Conservation (phyloP, 1,284 basidiomycete species). For the Austroboletus novae-zelandiae region DNA sequence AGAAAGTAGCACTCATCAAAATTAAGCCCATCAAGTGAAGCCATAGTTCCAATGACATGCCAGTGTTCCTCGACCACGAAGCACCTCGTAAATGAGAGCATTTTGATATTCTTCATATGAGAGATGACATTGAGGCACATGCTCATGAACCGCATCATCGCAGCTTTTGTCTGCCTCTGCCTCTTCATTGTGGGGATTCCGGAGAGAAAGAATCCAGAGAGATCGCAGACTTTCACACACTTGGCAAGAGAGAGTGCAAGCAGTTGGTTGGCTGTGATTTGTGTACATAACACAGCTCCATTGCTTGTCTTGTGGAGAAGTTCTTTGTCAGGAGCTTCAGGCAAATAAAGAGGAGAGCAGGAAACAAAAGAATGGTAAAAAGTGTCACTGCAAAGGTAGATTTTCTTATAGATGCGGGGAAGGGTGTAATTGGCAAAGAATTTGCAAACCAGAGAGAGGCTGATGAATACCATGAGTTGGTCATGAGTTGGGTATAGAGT, state of each 20-base stretch:
- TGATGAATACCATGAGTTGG: constrained; percentile 2
- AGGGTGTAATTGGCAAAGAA: constrained; percentile 39
- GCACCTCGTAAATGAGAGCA: constrained; percentile 8
- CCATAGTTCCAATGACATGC: constrained; percentile 7
- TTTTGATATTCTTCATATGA: constrained; percentile 18
- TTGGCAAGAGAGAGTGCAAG: constrained; percentile 20
- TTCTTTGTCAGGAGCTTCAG: neutral
- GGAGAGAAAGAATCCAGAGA: too few relatives aligned
- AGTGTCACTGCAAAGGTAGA: constrained; percentile 26
- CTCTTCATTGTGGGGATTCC: too few relatives aligned
- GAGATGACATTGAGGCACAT: constrained; percentile 7
- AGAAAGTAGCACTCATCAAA: too few relatives aligned
- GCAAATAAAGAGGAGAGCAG: too few relatives aligned
- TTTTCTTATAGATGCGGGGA: constrained; percentile 35
- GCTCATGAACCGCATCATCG: neutral
- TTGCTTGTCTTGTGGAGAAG: neutral
- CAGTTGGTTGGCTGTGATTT: constrained; percentile 9
- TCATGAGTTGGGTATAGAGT: neutral
- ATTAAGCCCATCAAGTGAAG: constrained; percentile 11
- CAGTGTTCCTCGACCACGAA: constrained; percentile 15
- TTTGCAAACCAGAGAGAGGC: constrained; percentile 35
- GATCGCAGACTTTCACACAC: neutral
- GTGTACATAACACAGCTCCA: constrained; percentile 9
- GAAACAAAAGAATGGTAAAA: too few relatives aligned
- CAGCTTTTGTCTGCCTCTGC: too few relatives aligned